Evolutionary conservation across 306 rosid species (phyloP), one percentile per base, ranked within the genome.

Genomic region (Castanea mollissima): DNA sequence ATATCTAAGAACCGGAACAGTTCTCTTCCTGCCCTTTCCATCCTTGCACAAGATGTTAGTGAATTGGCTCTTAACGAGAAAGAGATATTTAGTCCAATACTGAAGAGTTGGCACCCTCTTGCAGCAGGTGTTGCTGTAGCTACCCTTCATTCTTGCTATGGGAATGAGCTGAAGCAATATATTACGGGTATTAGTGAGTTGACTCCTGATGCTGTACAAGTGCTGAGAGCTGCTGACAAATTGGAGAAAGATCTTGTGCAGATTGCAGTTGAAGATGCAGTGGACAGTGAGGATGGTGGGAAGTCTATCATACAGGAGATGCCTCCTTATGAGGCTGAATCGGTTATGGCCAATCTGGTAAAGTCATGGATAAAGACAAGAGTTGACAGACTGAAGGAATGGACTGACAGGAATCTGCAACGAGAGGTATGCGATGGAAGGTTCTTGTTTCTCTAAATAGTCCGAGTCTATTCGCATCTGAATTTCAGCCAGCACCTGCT

Each of bases 221-320:
- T 93, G 80, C 82, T 95, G 84, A 80, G 80, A 70, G 95, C 99
- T 64, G 94, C 99, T 18, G 97, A 92, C 87, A 95, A 90, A 80
- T 85, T 95, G 87, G 99, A 95, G 91, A 95, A 90, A 83, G 95
- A 89, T 88, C 93, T 95, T 52, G 99, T 92, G 80, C 98, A 91
- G 90, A 95, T 95, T 78, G 97, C 99, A 27, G 99, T 95, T 16
- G 92, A 82, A 84, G 98, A 92, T 87, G 89, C 94, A 29, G 98
- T 82, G 41, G 97, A 95, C 58, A 93, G 99, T 74, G 99, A 95
- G 78, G 99, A 95, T 85, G 99, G 99, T 20, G 99, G 99, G 27
- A 95, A 90, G 83, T 92, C 97, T 74, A 82, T 95, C 73, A 91
- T 95, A 70, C 87, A 83, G 86, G 96, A 93, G 94, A 95, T 95